Conservation (phyloP, 2,329 filamentous ascomycete species). For the Penicillium hordei region DNA sequence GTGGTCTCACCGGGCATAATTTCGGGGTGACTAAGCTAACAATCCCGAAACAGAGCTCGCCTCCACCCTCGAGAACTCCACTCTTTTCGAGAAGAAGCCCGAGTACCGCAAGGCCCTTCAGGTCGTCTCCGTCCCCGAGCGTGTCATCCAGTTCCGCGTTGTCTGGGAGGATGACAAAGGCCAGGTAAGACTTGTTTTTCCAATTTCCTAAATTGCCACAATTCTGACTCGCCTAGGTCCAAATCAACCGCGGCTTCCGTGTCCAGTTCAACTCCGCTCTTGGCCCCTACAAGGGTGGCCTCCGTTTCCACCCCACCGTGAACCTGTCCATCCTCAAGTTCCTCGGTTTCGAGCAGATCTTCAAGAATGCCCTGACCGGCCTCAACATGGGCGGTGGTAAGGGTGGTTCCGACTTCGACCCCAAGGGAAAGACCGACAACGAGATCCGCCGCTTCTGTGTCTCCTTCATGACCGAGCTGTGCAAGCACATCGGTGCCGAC, state of each 20-base stretch:
- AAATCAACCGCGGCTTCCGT: constrained; percentile 92
- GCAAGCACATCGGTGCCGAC: constrained; percentile 92
- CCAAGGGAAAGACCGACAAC: constrained; percentile 95
- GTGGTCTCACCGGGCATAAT: constrained; percentile 6
- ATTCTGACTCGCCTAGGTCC: constrained; percentile 54
- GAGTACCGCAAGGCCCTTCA: constrained; percentile 90
- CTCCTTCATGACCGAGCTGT: constrained; percentile 93
- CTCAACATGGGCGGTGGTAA: constrained; percentile 96
- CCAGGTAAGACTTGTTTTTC: constrained; percentile 32
- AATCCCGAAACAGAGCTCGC: constrained; percentile 68
- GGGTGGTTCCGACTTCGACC: constrained; percentile 97
- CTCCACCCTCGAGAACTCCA: constrained; percentile 90
- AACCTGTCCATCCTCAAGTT: constrained; percentile 81
- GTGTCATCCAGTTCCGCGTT: constrained; percentile 94
- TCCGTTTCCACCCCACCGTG: constrained; percentile 79
- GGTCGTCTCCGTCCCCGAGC: constrained; percentile 88
- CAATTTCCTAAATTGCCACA: background rate
- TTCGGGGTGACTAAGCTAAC: constrained; percentile 17
- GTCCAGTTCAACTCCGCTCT: constrained; percentile 99
- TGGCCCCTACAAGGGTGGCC: constrained; percentile 96
- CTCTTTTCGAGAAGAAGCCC: constrained; percentile 89
- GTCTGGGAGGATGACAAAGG: constrained; percentile 95
- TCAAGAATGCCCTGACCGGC: constrained; percentile 98
- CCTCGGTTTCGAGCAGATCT: constrained; percentile 98
- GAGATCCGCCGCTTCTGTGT: constrained; percentile 98